Base-by-base conservation (phyloP, 2,329 filamentous ascomycete genomes). In the Colletotrichum brevisporum region DNA sequence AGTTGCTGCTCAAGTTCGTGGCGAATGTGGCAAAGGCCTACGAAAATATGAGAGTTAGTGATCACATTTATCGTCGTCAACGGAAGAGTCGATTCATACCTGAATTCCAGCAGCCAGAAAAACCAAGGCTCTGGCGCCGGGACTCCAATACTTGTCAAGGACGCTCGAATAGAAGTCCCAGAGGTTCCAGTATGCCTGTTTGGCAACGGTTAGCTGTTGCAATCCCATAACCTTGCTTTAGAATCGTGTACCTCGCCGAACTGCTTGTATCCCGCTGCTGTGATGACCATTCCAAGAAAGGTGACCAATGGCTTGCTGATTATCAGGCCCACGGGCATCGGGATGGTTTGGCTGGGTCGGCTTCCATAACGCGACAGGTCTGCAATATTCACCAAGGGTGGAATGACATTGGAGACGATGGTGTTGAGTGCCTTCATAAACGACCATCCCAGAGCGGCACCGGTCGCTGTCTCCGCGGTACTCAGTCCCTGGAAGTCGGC, bases 111-210 rank as follows among this genome's bases (percentile, higher is more conserved):
- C 63, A 8, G 53, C 56, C 9, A 66, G n/a, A 9, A 66, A 66
- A 5, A 66, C 47, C 13, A 41, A 16, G 0, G 63, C 15, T 47
- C 63, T 16, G 6, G 63, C 55, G 12, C 48, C 56, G 8, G 63
- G 63, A 4, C 63, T 18, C 63, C 55, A 61, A 27, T 66, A 66
- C 16, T 51, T 47, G 48, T 61, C 56, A 13, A 66, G 56, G 15
- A 66, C 48, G 18, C 45, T 43, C 10, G 27, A 45, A 13, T 63
- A 63, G 12, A 68, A 60, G 48, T 66, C 63, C 63, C 63, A 66
- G 5, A 66, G n/a, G 48, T 66, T 66, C 63, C 63, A 66, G 50
- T 61, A 52, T 3, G 48, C 48, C 45, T 59, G n/a, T 12, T 8
- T 1, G 0, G 24, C 4, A 10, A 18, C 27, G 27, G 27, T 31